Evolutionary conservation across 1,284 basidiomycete species (phyloP).

Genomic region (Puccinia horiana): DNA sequence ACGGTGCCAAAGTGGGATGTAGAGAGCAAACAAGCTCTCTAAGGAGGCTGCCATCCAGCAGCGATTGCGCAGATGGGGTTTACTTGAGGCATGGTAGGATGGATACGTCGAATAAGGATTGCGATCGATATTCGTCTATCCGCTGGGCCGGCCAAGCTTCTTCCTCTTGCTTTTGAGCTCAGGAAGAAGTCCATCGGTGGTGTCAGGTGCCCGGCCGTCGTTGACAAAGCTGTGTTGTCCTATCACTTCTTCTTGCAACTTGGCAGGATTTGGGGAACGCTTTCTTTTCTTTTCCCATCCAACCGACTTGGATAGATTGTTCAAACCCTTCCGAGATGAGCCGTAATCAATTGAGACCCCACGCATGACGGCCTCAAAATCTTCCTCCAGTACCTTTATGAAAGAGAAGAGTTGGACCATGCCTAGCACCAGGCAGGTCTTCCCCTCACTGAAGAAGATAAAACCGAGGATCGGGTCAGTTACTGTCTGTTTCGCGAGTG

Average conservation of each 20-base stretch:
- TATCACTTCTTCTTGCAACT: background rate
- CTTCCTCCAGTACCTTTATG: background rate
- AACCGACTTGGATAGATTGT: background rate
- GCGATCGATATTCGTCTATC: background rate
- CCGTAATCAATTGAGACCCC: background rate
- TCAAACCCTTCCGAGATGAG: background rate
- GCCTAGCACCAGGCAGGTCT: background rate
- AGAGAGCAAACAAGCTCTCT: background rate
- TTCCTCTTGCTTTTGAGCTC: background rate
- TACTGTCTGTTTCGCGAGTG: background rate
- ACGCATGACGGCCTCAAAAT: no score
- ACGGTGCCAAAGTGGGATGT: background rate
- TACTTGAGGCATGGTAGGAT: background rate
- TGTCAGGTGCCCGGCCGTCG: background rate
- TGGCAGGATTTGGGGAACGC: background rate
- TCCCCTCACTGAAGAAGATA: background rate
- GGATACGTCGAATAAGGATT: background rate
- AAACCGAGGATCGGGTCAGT: no score
- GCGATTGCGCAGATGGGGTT: background rate
- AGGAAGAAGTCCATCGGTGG: background rate
- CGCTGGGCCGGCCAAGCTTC: background rate
- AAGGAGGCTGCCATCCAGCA: background rate
- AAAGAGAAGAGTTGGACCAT: background rate
- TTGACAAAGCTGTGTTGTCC: background rate
- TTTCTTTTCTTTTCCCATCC: constrained; percentile 8